Evolutionary conservation across 2,329 filamentous ascomycete genomes (phyloP), one percentile per base, ranked within the genome.

Genomic region (Colletotrichum sp.): DNA sequence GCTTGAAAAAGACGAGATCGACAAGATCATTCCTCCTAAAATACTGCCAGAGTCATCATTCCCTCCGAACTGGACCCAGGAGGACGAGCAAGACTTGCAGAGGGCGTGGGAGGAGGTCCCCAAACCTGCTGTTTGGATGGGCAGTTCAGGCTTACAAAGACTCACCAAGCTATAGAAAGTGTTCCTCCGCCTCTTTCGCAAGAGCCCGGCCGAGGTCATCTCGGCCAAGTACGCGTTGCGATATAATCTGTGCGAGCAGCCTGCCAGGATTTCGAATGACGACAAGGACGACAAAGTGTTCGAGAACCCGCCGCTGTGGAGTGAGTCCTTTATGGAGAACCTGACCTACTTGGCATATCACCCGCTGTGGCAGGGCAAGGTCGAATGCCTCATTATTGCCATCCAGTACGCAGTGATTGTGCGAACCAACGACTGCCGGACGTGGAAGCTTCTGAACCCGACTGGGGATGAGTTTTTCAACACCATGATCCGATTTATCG

Each of bases 301-400:
- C 25, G 25, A 25, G 25, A 25, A 25, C 25, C 4, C 25, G 25
- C 25, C 36, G 36, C 16, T n/a, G 19, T 44, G 39, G 44, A 52
- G 4, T 22, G 11, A 0, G n/a, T 0, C 0, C 11, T 52, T 52
- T 52, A 25, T 52, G 44, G 3, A 44, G 19, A 44, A 2, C 0
- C 39, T 44, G 39, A 19, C 2, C 1, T 2, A 6, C 19, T 19
- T 44, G 16, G 39, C 39, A 2, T 6, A 2, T 2, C 36, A 52
- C n/a, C 44, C 44, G 44, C 44, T 52, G 44, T 52, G 44, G 44
- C 44, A 52, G n/a, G 44, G 44, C 11, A 22, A 52, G 19, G 44
- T 52, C 6, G 44, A 52, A 4, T 52, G 16, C n/a, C 44, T 25
- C 2, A 52, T 52, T 4, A 4, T 52, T 4, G n/a, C n/a, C n/a